Base-by-base conservation (phyloP, 768 basidiomycete genomes). In the Dentipellis sp. region DNA sequence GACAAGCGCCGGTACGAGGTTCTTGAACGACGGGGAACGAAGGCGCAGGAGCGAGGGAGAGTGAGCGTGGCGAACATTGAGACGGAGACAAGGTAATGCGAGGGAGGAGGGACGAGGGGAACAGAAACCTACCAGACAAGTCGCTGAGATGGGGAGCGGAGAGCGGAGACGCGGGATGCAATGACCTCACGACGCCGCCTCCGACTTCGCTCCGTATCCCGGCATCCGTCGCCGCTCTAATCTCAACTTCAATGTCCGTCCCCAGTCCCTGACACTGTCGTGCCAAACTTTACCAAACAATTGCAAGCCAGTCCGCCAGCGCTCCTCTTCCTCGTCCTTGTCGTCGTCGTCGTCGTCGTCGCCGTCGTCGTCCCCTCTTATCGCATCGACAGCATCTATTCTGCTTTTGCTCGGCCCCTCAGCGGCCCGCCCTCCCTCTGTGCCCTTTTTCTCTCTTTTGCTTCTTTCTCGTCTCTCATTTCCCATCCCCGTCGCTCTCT, bases 401-500 rank as follows among this genome's bases (percentile, higher is more conserved):
- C 62, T 55, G 62, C 57, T 58, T 63, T 53, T 63, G 67, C 67
- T 67, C 60, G 59, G 57, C 58, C 64, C 45, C 60, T 56, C 29
- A 29, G 62, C 65, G 51, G 54, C 49, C 47, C 29, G 58, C 53
- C 39, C 59, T 59, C 57, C 56, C 46, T 48, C 50, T 55, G 58
- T 59, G 47, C 54, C 38, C 52, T 48, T 60, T 59, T 59, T 60
- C 66, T 66, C 64, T 66, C 64, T 66, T 66, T 68, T 68, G 65
- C 29, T 29, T 29, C 29, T 64, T 72, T 68, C 68, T 71, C 64
- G 66, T 64, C 58, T 63, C 52, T 35, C 39, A 3, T 60, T 62
- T 62, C 65, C 60, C 59, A 78, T 78, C 77, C 77, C 56, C 70
- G 38, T 62, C 65, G 49, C 48, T 50, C 17, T 45, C n/a, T 45